Conservation (phyloP, 257 asterid genomes). For the Nicotiana paniculata region DNA sequence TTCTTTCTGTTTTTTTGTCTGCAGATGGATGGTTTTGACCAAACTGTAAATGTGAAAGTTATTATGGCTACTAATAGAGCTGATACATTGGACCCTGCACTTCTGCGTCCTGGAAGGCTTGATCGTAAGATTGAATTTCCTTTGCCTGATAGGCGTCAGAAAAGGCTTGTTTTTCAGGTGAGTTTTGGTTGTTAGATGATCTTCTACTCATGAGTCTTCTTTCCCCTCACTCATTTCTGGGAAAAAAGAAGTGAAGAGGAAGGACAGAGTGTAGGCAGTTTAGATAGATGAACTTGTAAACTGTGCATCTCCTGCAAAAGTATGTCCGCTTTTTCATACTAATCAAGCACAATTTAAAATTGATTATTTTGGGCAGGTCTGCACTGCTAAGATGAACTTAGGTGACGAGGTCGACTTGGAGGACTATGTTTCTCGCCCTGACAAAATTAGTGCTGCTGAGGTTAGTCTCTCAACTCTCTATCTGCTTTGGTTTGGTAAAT, state of each 20-base stretch:
- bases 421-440: slow-evolving; percentile 88
- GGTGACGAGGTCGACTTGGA: slow-evolving; percentile 85
- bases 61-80: slow-evolving; percentile 91
- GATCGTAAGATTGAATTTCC: slow-evolving; percentile 89
- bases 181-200: not conserved
- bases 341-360: not conserved
- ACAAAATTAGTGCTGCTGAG: slow-evolving; percentile 95
- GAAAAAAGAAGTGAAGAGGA: not conserved
- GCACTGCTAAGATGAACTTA: slow-evolving; percentile 84
- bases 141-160: slow-evolving; percentile 86
- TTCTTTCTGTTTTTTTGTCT: not conserved
- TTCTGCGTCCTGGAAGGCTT: slow-evolving; percentile 91
- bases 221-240: not conserved
- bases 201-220: not conserved
- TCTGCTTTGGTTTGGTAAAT: not conserved
- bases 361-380: slow-evolving; percentile 42
- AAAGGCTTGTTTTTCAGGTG: slow-evolving; percentile 87
- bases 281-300: not conserved
- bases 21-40: slow-evolving; percentile 96
- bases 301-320: not conserved
- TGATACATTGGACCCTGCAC: slow-evolving; percentile 88
- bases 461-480: slow-evolving; percentile 27
- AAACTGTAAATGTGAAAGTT: slow-evolving; percentile 82
- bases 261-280: no score
- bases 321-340: not conserved